Percentiles rank a stretch among this genome's conserved stretches.
These are phyloP conservation scores for Peronosclerospora sorghi DNA, from an alignment of 352 stramenopile species.

Conservation along the genomic window DNA sequence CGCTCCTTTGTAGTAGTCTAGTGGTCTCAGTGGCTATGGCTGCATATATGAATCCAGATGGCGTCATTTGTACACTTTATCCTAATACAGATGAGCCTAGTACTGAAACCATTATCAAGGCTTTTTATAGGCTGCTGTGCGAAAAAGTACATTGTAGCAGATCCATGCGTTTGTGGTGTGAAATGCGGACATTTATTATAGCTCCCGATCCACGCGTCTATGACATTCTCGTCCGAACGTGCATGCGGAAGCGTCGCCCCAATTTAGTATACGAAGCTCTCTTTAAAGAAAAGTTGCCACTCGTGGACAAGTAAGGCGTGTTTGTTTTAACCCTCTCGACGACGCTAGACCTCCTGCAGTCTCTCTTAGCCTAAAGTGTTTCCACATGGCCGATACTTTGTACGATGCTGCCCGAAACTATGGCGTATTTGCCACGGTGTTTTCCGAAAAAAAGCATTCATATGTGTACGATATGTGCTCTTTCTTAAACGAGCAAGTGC, in stretches of 20 bases:
- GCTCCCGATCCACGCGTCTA: conserved; percentile 59
- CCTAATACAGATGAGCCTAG: conserved; percentile 64
- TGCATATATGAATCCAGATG: conserved; percentile 79
- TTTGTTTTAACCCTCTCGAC: conserved; percentile 56
- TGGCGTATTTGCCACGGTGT: conserved; percentile 44
- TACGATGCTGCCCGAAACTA: conserved; percentile 41
- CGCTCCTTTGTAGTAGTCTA: conserved; percentile 62
- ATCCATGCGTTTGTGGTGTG: conserved; percentile 78
- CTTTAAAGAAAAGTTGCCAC: conserved; percentile 48
- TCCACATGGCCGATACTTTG: conserved; percentile 53
- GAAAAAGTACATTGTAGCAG: conserved; percentile 78
- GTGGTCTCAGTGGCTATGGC: conserved; percentile 72
- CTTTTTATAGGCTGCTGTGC: conserved; percentile 71
- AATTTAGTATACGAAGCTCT: conserved; percentile 63
- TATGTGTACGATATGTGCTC: conserved; percentile 58
- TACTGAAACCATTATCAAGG: conserved; percentile 56
- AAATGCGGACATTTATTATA: conserved; percentile 69
- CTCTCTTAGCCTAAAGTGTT: conserved; percentile 50
- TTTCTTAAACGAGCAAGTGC: conserved; percentile 43
- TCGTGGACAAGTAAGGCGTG: conserved; percentile 36
- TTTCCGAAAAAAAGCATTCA: conserved; percentile 25
- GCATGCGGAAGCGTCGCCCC: conserved; percentile 74
- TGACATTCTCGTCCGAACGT: conserved; percentile 73
- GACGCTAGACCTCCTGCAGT: conserved; percentile 56
- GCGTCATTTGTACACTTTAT: conserved; percentile 68